These are phyloP conservation scores for Triticum timopheevii DNA, from an alignment of 176 grass and related monocot species.

Conservation along the genomic window DNA sequence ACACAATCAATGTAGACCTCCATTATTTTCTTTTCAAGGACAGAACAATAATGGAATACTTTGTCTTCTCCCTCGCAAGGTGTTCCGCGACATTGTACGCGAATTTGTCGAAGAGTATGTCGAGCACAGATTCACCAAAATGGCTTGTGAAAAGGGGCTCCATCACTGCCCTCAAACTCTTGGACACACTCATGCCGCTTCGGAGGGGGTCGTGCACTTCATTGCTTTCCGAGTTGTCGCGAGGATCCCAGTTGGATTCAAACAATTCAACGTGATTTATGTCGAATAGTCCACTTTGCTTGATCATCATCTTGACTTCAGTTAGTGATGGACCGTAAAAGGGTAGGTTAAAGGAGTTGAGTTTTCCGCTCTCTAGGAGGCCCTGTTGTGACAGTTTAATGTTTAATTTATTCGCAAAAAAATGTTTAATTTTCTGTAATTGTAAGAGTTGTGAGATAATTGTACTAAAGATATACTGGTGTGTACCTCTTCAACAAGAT, in stretches of 20 bases:
- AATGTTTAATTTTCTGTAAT: background rate
- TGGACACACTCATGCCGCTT: conserved; percentile 23
- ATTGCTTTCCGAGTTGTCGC: background rate
- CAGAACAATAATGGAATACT: conserved; percentile 7
- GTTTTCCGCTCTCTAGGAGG: conserved; percentile 29
- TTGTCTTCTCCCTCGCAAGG: conserved; percentile 33
- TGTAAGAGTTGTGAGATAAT: background rate
- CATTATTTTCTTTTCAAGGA: conserved; percentile 4
- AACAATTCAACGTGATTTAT: conserved; percentile 8
- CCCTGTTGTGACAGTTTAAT: background rate
- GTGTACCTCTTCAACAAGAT: background rate
- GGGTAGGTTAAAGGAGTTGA: conserved; percentile 43
- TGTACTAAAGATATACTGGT: background rate
- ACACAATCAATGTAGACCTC: background rate
- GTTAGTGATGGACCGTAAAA: conserved; percentile 32
- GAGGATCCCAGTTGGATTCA: conserved; percentile 40
- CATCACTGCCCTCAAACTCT: conserved; percentile 6
- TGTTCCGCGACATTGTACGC: background rate
- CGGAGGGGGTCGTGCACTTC: background rate
- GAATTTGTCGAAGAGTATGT: conserved; percentile 16
- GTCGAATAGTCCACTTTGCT: conserved; percentile 25
- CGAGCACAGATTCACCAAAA: conserved; percentile 29
- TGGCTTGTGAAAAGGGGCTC: conserved; percentile 15
- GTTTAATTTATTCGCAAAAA: background rate
- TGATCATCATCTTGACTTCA: conserved; percentile 33